Evolutionary conservation across 495 filamentous ascomycete species (phyloP), one percentile per base, ranked within the genome.

Genomic region (Astrocystis sublimbata): DNA sequence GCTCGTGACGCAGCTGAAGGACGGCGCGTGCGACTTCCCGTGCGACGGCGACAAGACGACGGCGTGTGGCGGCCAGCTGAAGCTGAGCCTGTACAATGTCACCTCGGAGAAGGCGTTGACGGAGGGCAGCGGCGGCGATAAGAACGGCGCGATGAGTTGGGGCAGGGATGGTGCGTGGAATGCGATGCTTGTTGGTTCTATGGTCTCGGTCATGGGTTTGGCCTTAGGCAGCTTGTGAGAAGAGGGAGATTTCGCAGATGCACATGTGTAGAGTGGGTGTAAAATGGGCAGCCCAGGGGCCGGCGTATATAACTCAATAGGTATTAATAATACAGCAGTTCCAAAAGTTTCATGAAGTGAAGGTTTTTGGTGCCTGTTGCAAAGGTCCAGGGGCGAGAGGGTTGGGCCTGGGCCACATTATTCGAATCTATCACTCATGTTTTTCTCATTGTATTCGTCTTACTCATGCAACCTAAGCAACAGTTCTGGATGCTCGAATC

Each of bases 11-110:
- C 66, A 73, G 30, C 45, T 79, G 4, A 9, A 58, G 6, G 78
- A 83, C 45, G 47, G 28, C 13, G 65, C 36, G 0, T 84, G 81
- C 71, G 68, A 81, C 57, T 53, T 77, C 6, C 62, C 74, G 5
- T 84, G 81, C 57, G 74, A 75, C 31, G 81, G 78, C 6, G 72
- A 78, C 62, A 70, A 67, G 15, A 70, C 67, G 7, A 71, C 77
- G 8, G 70, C 66, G 7, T 84, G 81, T 52, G 80, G 80, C 31
- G 80, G 80, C n/a, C 60, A 64, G 49, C 66, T 80, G 19, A 73
- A 69, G 50, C 41, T 81, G 8, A 74, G 68, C n/a, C 67, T 79
- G 13, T 69, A 69, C 17, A 51, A 70, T 19, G 33, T 43, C 7
- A 66, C 67, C 52, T 4, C n/a, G 15, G 36, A 12, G 7, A 4